These are phyloP conservation scores for Amanita pallidorosea DNA, from an alignment of 768 basidiomycete genomes.

Conservation along the genomic window DNA sequence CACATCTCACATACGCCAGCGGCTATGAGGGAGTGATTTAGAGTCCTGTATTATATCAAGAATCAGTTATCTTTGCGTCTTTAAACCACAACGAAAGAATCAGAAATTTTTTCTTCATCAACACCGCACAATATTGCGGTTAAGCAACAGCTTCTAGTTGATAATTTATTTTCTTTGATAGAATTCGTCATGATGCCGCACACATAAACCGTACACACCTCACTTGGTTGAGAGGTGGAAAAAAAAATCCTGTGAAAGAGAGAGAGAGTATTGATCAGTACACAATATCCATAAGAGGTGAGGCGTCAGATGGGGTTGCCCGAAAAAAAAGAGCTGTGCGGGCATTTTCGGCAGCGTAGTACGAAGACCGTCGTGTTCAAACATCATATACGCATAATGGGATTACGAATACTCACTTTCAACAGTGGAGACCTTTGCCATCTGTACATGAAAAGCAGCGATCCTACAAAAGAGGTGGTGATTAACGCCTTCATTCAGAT, in stretches of 20 bases:
- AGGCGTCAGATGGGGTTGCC: constrained; percentile 68
- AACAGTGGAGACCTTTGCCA: background rate
- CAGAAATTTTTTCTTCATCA: constrained; percentile 42
- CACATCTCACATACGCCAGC: no score
- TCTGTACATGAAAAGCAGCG: background rate
- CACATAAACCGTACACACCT: constrained; percentile 5
- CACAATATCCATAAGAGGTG: background rate
- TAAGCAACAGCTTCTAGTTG: constrained; percentile 91
- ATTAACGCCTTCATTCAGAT: background rate
- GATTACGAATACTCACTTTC: constrained; percentile 21
- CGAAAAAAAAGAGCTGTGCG: constrained; percentile 81
- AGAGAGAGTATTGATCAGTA: background rate
- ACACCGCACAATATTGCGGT: constrained; percentile 32
- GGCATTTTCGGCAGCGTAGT: constrained; percentile 73
- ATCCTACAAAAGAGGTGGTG: background rate
- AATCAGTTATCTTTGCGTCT: background rate
- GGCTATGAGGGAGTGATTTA: no score
- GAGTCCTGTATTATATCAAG: background rate
- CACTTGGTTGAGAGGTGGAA: background rate
- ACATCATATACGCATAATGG: constrained; percentile 43
- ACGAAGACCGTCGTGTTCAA: constrained; percentile 94
- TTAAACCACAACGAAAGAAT: constrained; percentile 8
- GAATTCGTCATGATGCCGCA: constrained; percentile 28
- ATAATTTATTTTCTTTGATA: constrained; percentile 32
- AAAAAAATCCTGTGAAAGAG: background rate